These are phyloP conservation scores for Amyloporia xantha DNA, from an alignment of 768 basidiomycete species.

Conservation along the genomic window DNA sequence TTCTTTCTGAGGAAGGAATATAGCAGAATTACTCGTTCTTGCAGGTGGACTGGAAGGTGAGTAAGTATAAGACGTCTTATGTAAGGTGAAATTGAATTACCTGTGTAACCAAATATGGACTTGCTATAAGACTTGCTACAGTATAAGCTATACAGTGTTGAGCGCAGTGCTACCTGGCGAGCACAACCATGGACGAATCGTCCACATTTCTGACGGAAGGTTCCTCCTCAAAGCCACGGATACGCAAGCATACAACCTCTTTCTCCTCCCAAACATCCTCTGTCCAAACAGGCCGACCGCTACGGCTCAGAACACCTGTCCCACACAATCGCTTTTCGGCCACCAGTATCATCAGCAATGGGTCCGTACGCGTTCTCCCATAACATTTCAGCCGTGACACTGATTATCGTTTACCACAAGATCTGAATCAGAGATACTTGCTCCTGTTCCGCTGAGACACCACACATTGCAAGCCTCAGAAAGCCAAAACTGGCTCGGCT, in stretches of 20 bases:
- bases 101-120: too few relatives aligned
- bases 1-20: background rate
- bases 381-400: too few relatives aligned
- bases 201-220: constrained; percentile 4
- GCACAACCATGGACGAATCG: constrained; percentile 12
- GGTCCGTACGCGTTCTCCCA: too few relatives aligned
- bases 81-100: too few relatives aligned
- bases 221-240: background rate
- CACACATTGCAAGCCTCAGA: constrained; percentile 49
- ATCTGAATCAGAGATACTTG: constrained; percentile 40
- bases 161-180: too few relatives aligned
- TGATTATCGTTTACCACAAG: too few relatives aligned
- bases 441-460: constrained; percentile 63
- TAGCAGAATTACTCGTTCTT: background rate
- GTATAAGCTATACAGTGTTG: too few relatives aligned
- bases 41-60: too few relatives aligned
- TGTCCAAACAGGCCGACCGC: constrained; percentile 11
- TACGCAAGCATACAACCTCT: constrained; percentile 8
- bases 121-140: too few relatives aligned
- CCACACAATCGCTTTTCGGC: constrained; percentile 13
- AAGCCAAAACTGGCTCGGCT: constrained; percentile 55
- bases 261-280: constrained; percentile 13
- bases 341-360: constrained; percentile 15
- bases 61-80: too few relatives aligned
- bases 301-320: constrained; percentile 12